Conservation (phyloP, 441 rosid species). For the Isatis lusitanica region DNA sequence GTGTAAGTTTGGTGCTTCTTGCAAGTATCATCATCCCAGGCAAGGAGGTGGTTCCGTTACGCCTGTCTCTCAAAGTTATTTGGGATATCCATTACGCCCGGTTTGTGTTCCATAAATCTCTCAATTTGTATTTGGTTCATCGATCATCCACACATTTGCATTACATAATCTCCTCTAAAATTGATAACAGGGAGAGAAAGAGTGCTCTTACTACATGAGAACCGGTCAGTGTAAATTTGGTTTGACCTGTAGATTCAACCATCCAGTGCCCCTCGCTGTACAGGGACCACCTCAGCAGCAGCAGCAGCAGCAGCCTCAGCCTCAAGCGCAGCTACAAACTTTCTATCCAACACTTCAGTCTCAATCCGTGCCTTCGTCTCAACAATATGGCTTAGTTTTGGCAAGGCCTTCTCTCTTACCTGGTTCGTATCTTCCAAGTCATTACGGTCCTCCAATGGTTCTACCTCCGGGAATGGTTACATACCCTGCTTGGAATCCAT, state of each 20-base stretch:
- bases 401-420: slow-evolving; percentile 77
- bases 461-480: slow-evolving; percentile 78
- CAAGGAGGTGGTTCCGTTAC: slow-evolving; percentile 52
- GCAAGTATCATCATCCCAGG: slow-evolving; percentile 94
- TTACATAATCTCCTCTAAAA: slow-evolving; percentile 60
- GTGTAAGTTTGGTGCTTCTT: slow-evolving; percentile 86
- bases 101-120: slow-evolving; percentile 46
- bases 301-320: slow-evolving; percentile 48
- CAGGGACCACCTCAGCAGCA: slow-evolving; percentile 52
- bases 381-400: slow-evolving; percentile 75
- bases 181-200: slow-evolving; percentile 45
- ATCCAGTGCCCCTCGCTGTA: slow-evolving; percentile 58
- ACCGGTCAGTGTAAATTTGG: slow-evolving; percentile 96
- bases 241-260: slow-evolving; percentile 85
- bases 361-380: slow-evolving; percentile 61
- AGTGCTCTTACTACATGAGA: slow-evolving; percentile 89
- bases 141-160: slow-evolving; percentile 43
- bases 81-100: slow-evolving; percentile 88
- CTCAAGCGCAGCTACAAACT: slow-evolving; percentile 45
- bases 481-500: slow-evolving; percentile 72
- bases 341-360: slow-evolving; percentile 66
- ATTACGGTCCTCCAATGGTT: slow-evolving; percentile 65
- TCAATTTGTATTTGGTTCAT: slow-evolving; percentile 23
- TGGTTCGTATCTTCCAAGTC: slow-evolving; percentile 67
- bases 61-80: slow-evolving; percentile 61